Conservation (phyloP, 1,284 basidiomycete species). For the Ceratobasidium sp. region DNA sequence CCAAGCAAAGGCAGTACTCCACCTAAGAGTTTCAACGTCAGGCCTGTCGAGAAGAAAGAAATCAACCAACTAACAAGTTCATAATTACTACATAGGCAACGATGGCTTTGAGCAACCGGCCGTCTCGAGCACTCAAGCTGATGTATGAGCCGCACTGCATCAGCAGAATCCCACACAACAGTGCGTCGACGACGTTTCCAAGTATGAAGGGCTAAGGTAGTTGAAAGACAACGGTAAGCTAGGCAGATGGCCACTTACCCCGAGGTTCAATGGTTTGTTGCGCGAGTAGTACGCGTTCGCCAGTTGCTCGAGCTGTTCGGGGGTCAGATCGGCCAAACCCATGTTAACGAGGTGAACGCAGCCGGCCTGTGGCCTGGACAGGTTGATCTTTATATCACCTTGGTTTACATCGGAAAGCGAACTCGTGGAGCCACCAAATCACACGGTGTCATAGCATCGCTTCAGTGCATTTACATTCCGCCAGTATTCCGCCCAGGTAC, state of each 20-base stretch:
- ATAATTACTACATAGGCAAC: slow-evolving; percentile 2
- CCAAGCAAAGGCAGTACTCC: slow-evolving; percentile 15
- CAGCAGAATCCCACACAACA: slow-evolving; percentile 3
- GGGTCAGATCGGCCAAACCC: neutral
- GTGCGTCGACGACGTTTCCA: neutral
- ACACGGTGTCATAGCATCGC: no score
- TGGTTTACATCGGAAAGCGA: no score
- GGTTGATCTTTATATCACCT: no score
- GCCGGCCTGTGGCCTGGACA: no score
- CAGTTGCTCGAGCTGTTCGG: slow-evolving; percentile 1
- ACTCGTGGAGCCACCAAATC: no score
- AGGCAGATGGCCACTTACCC: neutral
- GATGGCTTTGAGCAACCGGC: neutral
- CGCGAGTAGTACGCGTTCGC: neutral
- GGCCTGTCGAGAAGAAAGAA: neutral
- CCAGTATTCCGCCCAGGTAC: no score
- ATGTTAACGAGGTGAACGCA: neutral
- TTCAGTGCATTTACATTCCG: no score
- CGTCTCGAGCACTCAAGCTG: no score
- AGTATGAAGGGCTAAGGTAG: slow-evolving; percentile 4
- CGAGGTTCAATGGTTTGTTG: neutral
- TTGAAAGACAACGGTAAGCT: neutral
- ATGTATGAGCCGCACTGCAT: slow-evolving; percentile 26
- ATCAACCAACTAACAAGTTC: neutral
- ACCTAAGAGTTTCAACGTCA: neutral